A percentile compares a stretch with the other conserved stretches of the same genome.
These are phyloP conservation scores for Penicillium manginii DNA, from an alignment of 495 filamentous ascomycete species.

Conservation along the genomic window DNA sequence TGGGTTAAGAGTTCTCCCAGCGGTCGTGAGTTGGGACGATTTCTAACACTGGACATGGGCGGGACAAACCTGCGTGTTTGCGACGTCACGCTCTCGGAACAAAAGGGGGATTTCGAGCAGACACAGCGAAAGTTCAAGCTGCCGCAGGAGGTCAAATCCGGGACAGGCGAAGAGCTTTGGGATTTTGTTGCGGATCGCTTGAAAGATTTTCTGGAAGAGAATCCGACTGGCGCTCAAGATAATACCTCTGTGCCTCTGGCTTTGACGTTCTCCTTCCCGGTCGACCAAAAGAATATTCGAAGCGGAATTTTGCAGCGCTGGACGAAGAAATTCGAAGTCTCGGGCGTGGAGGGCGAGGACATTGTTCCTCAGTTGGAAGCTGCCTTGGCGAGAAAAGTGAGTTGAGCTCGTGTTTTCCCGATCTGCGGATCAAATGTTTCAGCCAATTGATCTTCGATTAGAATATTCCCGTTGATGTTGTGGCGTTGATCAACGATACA, in stretches of 20 bases:
- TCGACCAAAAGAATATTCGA: slow-evolving; percentile 84
- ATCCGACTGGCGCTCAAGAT: slow-evolving; percentile 61
- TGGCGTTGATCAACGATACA: slow-evolving; percentile 92
- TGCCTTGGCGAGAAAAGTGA: slow-evolving; percentile 72
- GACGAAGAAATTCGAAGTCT: slow-evolving; percentile 96
- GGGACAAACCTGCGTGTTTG: slow-evolving; percentile 95
- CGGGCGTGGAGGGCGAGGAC: slow-evolving; percentile 87
- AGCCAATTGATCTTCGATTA: slow-evolving; percentile 27
- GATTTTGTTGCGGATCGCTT: slow-evolving; percentile 90
- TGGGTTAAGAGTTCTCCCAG: slow-evolving; percentile 89
- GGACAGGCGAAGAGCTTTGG: slow-evolving; percentile 82
- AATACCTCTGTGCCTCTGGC: slow-evolving; percentile 68
- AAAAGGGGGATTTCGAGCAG: slow-evolving; percentile 88
- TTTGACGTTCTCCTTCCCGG: slow-evolving; percentile 95
- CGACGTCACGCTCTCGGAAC: slow-evolving; percentile 78
- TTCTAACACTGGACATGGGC: slow-evolving; percentile 90
- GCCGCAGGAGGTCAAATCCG: slow-evolving; percentile 84
- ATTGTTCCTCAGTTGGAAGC: slow-evolving; percentile 87
- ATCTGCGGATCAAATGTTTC: too few species aligned
- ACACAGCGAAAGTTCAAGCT: slow-evolving; percentile 91
- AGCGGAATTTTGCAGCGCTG: slow-evolving; percentile 89
- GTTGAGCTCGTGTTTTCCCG: slow-evolving; percentile 9
- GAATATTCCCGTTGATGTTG: slow-evolving; percentile 82
- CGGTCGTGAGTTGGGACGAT: slow-evolving; percentile 83
- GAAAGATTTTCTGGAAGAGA: slow-evolving; percentile 80